These are phyloP conservation scores for Salvia miltiorrhiza DNA, from an alignment of 257 asterid genomes.

Conservation along the genomic window DNA sequence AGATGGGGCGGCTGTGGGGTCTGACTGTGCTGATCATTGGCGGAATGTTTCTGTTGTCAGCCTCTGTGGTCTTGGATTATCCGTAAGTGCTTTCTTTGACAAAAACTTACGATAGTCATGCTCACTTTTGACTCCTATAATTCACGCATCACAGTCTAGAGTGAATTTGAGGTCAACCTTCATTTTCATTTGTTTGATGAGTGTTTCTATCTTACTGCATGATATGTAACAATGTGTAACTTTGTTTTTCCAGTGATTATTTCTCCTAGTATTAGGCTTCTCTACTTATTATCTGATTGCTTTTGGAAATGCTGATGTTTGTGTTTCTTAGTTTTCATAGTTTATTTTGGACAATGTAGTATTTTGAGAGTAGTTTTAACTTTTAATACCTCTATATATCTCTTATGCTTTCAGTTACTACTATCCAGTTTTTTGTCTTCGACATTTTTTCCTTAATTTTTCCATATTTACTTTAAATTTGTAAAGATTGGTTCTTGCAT, in stretches of 20 bases:
- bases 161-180: constrained; percentile 6
- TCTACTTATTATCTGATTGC: background rate
- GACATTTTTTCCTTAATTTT: background rate
- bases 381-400: background rate
- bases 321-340: background rate
- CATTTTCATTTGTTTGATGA: background rate
- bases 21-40: constrained; percentile 77
- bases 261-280: constrained; percentile 6
- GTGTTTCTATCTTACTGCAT: constrained; percentile 14
- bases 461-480: background rate
- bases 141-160: background rate
- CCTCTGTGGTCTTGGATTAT: constrained; percentile 75
- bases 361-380: background rate
- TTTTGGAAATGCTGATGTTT: constrained; percentile 10
- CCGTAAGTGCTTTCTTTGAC: constrained; percentile 42
- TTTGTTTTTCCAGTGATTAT: background rate
- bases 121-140: background rate
- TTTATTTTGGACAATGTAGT: background rate
- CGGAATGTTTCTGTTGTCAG: constrained; percentile 68
- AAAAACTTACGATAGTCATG: background rate
- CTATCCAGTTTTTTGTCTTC: constrained; percentile 1
- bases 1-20: constrained; percentile 37
- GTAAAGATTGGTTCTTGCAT: constrained; percentile 1
- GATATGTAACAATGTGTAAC: background rate
- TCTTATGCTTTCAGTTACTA: background rate